A percentile compares a stretch with the other conserved stretches of the same genome.
Conservation (phyloP, 2,329 filamentous ascomycete species). For the Elsinoe necatrix region DNA sequence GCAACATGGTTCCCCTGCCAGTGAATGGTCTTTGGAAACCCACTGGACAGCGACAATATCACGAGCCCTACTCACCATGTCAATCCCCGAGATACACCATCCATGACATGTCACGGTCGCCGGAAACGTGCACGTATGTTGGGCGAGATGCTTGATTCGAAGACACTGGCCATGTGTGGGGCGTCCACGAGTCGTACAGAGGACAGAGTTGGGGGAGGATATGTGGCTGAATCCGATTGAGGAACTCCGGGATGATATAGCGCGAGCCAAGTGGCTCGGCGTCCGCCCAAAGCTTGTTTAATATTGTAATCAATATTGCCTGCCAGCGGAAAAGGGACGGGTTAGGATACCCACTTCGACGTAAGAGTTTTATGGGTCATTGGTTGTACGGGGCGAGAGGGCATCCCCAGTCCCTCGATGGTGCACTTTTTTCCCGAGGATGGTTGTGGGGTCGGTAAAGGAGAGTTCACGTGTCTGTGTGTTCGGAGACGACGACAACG, state of each 20-base stretch:
- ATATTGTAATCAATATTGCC: background rate
- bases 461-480: background rate
- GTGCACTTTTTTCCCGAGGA: background rate
- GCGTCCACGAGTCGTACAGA: background rate
- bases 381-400: background rate
- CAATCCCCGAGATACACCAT: slow-evolving; percentile 2
- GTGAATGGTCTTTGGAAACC: background rate
- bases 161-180: slow-evolving; percentile 5
- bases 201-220: background rate
- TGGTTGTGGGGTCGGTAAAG: background rate
- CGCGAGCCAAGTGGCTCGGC: slow-evolving; percentile 5
- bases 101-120: background rate
- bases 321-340: background rate
- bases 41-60: background rate
- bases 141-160: background rate
- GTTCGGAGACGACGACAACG: too few species aligned
- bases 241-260: background rate
- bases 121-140: background rate
- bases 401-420: background rate
- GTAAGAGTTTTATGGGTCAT: background rate
- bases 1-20: background rate
- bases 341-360: background rate
- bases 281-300: slow-evolving; percentile 1
- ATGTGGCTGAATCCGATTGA: background rate
- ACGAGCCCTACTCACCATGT: background rate